phyloP scores from a whole-genome alignment of 1,284 basidiomycete genomes.

The Ceratobasidium sp. region DNA sequence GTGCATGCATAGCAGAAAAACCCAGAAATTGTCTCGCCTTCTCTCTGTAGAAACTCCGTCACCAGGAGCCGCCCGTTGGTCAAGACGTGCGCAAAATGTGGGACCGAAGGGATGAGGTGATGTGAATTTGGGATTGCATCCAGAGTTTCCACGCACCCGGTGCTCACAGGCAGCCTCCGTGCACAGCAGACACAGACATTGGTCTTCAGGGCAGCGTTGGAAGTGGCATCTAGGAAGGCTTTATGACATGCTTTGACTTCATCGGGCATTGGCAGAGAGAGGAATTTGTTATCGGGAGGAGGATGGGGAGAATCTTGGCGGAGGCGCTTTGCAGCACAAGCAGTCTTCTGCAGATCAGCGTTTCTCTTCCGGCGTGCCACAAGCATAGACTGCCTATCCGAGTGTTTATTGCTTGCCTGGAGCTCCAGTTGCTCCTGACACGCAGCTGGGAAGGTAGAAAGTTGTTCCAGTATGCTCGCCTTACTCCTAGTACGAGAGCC shows the following conservation, averaged over 20 bases:
- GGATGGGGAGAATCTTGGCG: too few relatives aligned
- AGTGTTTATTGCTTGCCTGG: too few relatives aligned
- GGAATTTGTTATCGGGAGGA: neutral
- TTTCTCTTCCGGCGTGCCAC: too few relatives aligned
- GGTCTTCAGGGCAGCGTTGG: neutral
- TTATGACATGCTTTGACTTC: neutral
- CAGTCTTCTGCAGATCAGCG: too few relatives aligned
- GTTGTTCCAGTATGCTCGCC: too few relatives aligned
- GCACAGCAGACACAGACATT: neutral
- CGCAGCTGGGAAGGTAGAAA: too few relatives aligned
- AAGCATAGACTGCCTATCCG: too few relatives aligned
- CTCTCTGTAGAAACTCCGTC: too few relatives aligned
- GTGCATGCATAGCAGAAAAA: conserved; percentile 5
- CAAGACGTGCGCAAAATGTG: neutral
- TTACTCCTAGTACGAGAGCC: too few relatives aligned
- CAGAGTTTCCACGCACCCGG: neutral
- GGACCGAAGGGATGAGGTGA: neutral
- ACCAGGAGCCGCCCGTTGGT: neutral
- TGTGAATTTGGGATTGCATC: neutral
- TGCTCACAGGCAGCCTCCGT: neutral
- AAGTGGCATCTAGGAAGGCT: neutral
- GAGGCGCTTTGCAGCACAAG: too few relatives aligned
- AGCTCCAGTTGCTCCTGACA: too few relatives aligned
- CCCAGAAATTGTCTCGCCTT: too few relatives aligned
- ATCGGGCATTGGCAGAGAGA: neutral